Evolutionary conservation across 2,329 filamentous ascomycete species (phyloP).

Genomic region (Aspergillus sp.): DNA sequence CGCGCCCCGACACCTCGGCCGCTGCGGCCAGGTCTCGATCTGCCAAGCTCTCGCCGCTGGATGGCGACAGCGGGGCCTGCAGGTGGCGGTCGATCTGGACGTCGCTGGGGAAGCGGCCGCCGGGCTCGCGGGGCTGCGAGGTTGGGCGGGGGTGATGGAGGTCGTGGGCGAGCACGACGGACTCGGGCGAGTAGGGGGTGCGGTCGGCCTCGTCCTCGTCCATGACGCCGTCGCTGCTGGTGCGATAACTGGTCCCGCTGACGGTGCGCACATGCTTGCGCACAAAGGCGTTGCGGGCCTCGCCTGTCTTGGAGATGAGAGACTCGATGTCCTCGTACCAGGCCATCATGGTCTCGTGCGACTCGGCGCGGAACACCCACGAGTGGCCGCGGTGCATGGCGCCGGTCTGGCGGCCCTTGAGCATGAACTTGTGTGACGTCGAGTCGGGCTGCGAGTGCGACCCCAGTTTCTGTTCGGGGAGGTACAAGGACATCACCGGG

Average conservation of each 20-base stretch:
- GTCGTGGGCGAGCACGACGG: constrained; percentile 36
- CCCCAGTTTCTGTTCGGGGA: constrained; percentile 92
- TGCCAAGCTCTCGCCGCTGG: constrained; percentile 76
- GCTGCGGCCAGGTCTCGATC: constrained; percentile 57
- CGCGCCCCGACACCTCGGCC: constrained; percentile 25
- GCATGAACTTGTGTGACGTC: constrained; percentile 93
- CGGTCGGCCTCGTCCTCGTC: constrained; percentile 71
- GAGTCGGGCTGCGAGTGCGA: constrained; percentile 81
- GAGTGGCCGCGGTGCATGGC: constrained; percentile 79
- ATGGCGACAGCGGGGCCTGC: constrained; percentile 75
- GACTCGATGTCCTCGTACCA: constrained; percentile 94
- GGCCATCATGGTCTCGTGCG: constrained; percentile 91
- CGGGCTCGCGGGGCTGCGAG: constrained; percentile 66
- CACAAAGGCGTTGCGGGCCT: constrained; percentile 85
- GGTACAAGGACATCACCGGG: constrained; percentile 92
- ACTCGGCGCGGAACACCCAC: constrained; percentile 67
- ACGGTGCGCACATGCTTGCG: constrained; percentile 75
- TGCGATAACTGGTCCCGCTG: constrained; percentile 61
- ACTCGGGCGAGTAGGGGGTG: constrained; percentile 63
- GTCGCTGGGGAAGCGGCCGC: constrained; percentile 96
- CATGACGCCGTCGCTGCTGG: constrained; percentile 73
- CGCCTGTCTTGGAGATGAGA: constrained; percentile 82
- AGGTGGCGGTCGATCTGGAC: constrained; percentile 82
- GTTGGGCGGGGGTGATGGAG: constrained; percentile 26
- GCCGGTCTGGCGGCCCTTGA: constrained; percentile 93